Evolutionary conservation across 768 basidiomycete genomes (phyloP).

Genomic region (Xerocomus potaroensis): DNA sequence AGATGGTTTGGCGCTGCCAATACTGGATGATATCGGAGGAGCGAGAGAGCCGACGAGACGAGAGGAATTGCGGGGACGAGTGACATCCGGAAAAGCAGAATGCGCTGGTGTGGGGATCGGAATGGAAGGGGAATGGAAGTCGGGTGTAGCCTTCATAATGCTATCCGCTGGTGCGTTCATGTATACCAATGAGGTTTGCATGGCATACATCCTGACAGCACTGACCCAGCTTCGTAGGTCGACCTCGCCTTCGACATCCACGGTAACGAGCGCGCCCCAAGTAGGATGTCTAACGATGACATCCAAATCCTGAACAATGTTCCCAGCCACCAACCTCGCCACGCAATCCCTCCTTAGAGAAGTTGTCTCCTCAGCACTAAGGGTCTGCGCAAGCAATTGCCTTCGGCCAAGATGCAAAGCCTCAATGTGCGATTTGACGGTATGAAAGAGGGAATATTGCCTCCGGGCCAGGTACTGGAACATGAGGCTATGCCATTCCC

Average conservation of each 20-base stretch:
- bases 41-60: conserved; percentile 35
- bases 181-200: conserved; percentile 82
- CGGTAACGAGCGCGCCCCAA: conserved; percentile 84
- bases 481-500: conserved; percentile 94
- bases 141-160: conserved; percentile 32
- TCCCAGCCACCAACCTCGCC: conserved; percentile 79
- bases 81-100: conserved; percentile 64
- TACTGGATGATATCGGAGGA: conserved; percentile 8
- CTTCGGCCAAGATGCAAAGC: conserved; percentile 87
- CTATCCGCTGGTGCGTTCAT: conserved; percentile 49
- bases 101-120: conserved; percentile 59
- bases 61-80: conserved; percentile 27
- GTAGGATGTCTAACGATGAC: conserved; percentile 95
- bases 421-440: conserved; percentile 86
- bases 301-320: conserved; percentile 88
- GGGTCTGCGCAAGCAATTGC: conserved; percentile 82
- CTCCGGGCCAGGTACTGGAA: conserved; percentile 86
- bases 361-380: conserved; percentile 82
- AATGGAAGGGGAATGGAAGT: conserved; percentile 38
- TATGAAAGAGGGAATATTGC: conserved; percentile 85
- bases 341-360: conserved; percentile 85
- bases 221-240: conserved; percentile 84
- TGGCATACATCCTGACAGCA: conserved; percentile 86
- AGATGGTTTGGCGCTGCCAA: conserved; percentile 30
- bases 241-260: conserved; percentile 83